phyloP scores from a whole-genome alignment of 2,329 filamentous ascomycete genomes.

The Fusarium annulatum region DNA sequence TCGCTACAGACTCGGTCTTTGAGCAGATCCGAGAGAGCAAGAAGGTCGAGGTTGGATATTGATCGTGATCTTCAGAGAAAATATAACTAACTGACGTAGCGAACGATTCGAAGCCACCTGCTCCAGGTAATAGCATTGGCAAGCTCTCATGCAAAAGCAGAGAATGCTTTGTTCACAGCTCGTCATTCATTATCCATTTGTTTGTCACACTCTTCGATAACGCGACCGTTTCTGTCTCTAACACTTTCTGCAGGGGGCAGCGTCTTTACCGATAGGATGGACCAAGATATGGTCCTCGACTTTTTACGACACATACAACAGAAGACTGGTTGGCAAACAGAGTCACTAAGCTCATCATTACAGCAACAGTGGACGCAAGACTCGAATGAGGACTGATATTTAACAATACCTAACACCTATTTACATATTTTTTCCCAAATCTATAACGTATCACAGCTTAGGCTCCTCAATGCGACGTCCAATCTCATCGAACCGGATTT shows the following conservation, averaged over 20 bases:
- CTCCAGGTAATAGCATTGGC: not conserved
- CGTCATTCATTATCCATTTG: not conserved
- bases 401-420: not conserved
- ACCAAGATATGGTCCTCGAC: not conserved
- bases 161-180: not conserved
- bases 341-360: not conserved
- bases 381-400: not conserved
- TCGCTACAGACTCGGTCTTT: not conserved
- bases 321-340: not conserved
- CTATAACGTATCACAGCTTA: slow-evolving; percentile 7
- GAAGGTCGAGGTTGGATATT: not conserved
- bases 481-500: slow-evolving; percentile 26
- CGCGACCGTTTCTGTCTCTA: too few relatives aligned
- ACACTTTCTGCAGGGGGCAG: not conserved
- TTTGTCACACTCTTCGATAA: not conserved
- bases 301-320: not conserved
- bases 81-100: not conserved
- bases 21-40: not conserved
- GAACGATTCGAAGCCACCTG: not conserved
- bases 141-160: not conserved
- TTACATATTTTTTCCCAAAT: not conserved
- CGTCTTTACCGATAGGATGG: not conserved
- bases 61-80: too few relatives aligned
- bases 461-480: slow-evolving; percentile 24
- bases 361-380: not conserved